Percentiles rank a stretch among this genome's conserved stretches.
Evolutionary conservation across 768 basidiomycete species (phyloP).

Genomic region (Postia placenta): DNA sequence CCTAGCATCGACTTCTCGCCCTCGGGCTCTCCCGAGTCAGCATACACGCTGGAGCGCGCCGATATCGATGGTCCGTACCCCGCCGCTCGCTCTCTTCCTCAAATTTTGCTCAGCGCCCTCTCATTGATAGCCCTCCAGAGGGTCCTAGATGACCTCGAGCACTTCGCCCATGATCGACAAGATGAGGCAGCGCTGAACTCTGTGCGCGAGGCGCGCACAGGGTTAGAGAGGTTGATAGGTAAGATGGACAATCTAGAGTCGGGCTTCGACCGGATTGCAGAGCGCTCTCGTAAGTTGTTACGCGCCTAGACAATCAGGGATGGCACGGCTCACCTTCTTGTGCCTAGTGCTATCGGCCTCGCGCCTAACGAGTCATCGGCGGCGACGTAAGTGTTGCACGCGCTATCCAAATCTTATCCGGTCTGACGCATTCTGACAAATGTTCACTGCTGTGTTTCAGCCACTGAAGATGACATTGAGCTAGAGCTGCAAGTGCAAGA

Average conservation of each 20-base stretch:
- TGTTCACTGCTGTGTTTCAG: constrained; percentile 37
- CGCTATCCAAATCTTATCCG: too few species aligned
- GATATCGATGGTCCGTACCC: constrained; percentile 66
- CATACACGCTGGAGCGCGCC: constrained; percentile 57
- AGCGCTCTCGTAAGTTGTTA: constrained; percentile 66
- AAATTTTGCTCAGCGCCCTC: constrained; percentile 9
- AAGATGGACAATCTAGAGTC: constrained; percentile 78
- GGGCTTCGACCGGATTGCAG: constrained; percentile 82
- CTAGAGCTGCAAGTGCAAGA: constrained; percentile 61
- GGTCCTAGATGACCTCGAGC: constrained; percentile 61
- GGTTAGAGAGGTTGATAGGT: constrained; percentile 61
- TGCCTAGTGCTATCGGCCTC: constrained; percentile 69
- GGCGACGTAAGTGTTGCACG: constrained; percentile 61
- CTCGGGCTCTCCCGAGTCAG: constrained; percentile 51
- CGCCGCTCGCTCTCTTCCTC: background rate
- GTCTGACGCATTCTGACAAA: too few species aligned
- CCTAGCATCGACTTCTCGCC: constrained; percentile 79
- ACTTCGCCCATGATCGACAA: constrained; percentile 39
- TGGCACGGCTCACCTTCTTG: constrained; percentile 5
- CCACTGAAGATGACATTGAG: constrained; percentile 70
- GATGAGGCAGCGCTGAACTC: constrained; percentile 46
- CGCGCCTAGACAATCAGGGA: background rate
- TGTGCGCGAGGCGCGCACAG: constrained; percentile 52
- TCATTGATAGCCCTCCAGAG: constrained; percentile 45
- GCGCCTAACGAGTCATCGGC: constrained; percentile 57